Conservation (phyloP, 495 filamentous ascomycete species). For the Aspergillus saccharolyticus region DNA sequence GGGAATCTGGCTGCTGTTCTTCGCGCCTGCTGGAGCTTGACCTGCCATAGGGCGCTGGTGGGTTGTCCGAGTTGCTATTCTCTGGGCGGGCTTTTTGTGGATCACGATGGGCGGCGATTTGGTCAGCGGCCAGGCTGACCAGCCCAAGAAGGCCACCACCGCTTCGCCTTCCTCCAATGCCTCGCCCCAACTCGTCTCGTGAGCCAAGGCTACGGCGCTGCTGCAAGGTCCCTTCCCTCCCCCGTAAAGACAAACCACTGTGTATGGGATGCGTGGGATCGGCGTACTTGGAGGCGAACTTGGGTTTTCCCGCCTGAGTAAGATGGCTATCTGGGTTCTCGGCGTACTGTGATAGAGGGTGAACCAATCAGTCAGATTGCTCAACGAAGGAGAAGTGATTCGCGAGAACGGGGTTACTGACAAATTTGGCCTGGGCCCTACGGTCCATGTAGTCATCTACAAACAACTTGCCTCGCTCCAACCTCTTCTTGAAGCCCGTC, state of each 20-base stretch:
- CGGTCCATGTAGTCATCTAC: slow-evolving; percentile 45
- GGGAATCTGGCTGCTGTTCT: background rate
- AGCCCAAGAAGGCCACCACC: slow-evolving; percentile 7
- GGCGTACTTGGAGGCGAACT: slow-evolving; percentile 37
- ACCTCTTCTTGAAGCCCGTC: slow-evolving; percentile 6
- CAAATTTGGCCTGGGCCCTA: slow-evolving; percentile 44
- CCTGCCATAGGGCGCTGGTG: background rate
- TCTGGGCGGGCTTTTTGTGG: background rate
- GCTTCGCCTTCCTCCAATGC: background rate
- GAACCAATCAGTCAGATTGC: background rate
- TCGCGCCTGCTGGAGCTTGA: background rate
- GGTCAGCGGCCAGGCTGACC: background rate
- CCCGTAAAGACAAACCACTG: background rate
- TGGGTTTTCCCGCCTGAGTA: slow-evolving; percentile 14
- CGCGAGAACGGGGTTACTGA: slow-evolving; percentile 39
- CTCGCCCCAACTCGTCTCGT: slow-evolving; percentile 1
- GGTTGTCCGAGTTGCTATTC: background rate
- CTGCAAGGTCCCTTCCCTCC: background rate
- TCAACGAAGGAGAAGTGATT: too few species aligned
- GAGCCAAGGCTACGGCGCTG: slow-evolving; percentile 1
- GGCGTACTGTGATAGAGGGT: slow-evolving; percentile 6
- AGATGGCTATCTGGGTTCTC: slow-evolving; percentile 21
- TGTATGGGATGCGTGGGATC: slow-evolving; percentile 41
- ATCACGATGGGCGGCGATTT: background rate
- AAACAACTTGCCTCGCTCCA: slow-evolving; percentile 26